These are phyloP conservation scores for Septoria linicola DNA, from an alignment of 2,329 filamentous ascomycete genomes.

Conservation along the genomic window DNA sequence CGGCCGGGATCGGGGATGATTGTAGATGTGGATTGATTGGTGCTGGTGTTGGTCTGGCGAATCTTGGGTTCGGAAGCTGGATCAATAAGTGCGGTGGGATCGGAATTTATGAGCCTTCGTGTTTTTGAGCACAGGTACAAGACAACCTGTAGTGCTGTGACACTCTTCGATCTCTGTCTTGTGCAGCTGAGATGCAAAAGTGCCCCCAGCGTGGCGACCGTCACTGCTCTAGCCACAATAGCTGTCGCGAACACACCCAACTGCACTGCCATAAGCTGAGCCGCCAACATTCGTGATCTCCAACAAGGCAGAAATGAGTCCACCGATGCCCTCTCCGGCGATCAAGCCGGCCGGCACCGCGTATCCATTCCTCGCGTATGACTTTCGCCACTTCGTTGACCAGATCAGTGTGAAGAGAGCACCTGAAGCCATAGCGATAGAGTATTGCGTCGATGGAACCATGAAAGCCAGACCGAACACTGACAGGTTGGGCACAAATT, in stretches of 20 bases:
- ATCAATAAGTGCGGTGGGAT: too few species aligned
- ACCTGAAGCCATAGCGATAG: conserved; percentile 56
- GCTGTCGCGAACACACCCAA: conserved; percentile 36
- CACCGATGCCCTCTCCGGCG: conserved; percentile 60
- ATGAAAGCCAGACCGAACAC: conserved; percentile 58
- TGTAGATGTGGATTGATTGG: too few species aligned
- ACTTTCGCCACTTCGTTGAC: conserved; percentile 28
- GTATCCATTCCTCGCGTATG: conserved; percentile 45
- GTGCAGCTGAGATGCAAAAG: too few species aligned
- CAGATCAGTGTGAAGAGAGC: conserved; percentile 53
- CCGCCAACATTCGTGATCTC: conserved; percentile 43
- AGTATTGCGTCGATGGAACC: conserved; percentile 55
- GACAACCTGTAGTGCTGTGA: too few species aligned
- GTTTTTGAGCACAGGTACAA: too few species aligned
- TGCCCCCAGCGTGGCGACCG: too few species aligned
- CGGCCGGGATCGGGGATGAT: conserved; percentile 44
- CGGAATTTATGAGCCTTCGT: too few species aligned
- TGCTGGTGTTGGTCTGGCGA: too few species aligned
- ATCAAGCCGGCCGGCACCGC: conserved; percentile 59
- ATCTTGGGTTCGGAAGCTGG: too few species aligned
- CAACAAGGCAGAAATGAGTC: conserved; percentile 55
- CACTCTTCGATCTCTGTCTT: too few species aligned
- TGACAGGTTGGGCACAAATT: conserved; percentile 59
- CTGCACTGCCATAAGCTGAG: conserved; percentile 39
- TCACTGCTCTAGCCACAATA: conserved; percentile 13